These are phyloP conservation scores for Sesbania bispinosa DNA, from an alignment of 306 rosid species.

Conservation along the genomic window DNA sequence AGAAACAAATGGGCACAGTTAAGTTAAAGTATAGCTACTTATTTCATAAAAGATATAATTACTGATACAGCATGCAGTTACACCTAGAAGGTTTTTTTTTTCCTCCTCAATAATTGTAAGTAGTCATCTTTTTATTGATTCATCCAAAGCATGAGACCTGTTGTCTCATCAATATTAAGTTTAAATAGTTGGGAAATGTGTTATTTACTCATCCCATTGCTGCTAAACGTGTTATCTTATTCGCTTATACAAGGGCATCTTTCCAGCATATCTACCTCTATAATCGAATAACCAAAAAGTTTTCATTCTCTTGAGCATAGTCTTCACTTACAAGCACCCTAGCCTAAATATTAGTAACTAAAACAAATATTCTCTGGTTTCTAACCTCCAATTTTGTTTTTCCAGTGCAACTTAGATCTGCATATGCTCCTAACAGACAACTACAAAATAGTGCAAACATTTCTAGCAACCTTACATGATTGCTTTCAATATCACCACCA, in stretches of 20 bases:
- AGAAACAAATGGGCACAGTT: background rate
- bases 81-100: background rate
- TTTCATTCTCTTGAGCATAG: background rate
- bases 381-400: background rate
- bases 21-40: background rate
- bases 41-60: background rate
- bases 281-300: background rate
- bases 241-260: background rate
- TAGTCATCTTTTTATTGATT: background rate
- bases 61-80: background rate
- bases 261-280: background rate
- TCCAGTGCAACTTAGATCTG: constrained; percentile 7
- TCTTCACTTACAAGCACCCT: background rate
- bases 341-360: background rate
- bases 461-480: constrained; percentile 10
- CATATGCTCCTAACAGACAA: constrained; percentile 8
- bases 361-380: background rate
- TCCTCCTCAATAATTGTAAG: background rate
- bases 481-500: constrained; percentile 27
- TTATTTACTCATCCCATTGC: background rate
- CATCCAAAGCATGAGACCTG: background rate
- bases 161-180: background rate
- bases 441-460: background rate
- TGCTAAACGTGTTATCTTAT: background rate
- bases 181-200: background rate